Base-by-base conservation (phyloP, 2,329 filamentous ascomycete species). In the Kalmusia sp. region DNA sequence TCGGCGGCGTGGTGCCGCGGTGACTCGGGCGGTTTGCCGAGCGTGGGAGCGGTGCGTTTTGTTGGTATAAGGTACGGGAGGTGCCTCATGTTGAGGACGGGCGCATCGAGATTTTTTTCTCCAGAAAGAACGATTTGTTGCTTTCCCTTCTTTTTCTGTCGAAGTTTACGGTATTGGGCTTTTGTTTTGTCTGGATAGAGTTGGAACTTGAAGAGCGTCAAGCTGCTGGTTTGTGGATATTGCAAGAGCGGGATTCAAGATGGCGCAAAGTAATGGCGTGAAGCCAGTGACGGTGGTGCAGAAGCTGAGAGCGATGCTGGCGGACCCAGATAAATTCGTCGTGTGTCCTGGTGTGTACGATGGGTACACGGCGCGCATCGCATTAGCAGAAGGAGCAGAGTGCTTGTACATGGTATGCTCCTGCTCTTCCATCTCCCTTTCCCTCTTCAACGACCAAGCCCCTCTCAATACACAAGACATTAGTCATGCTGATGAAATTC, bases 281-380 rank as follows among this genome's bases (percentile, higher is more conserved):
- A 57, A 38, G 37, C 59, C 45, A 19, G 48, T 65, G 49, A 66
- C 63, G 2, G 64, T 64, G 1, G 69, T 71, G 4, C 56, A 71
- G 52, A 73, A 63, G 49, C 48, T 75, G 34, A 62, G 72, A 25
- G 49, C 49, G 8, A 64, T 73, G 64, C 49, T 75, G 19, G 65
- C 64, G 5, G 65, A 73, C 49, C 57, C 61, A 6, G 59, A 67
- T 0, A 71, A 73, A 61, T 40, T 74, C 31, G 64, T 89, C 33
- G 79, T 87, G 2, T 85, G 82, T 46, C 87, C 86, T 0, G 87
- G 87, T 27, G 86, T 90, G 2, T 88, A 88, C 64, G 87, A 90
- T 76, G 87, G 87, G 11, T 80, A 88, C 49, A 85, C 84, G 2
- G 86, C 87, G 0, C 78, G 87, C 1, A 82, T 90, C 51, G 86